Evolutionary conservation across 2,329 filamentous ascomycete species (phyloP).

Genomic region (Aspergillus flavus): DNA sequence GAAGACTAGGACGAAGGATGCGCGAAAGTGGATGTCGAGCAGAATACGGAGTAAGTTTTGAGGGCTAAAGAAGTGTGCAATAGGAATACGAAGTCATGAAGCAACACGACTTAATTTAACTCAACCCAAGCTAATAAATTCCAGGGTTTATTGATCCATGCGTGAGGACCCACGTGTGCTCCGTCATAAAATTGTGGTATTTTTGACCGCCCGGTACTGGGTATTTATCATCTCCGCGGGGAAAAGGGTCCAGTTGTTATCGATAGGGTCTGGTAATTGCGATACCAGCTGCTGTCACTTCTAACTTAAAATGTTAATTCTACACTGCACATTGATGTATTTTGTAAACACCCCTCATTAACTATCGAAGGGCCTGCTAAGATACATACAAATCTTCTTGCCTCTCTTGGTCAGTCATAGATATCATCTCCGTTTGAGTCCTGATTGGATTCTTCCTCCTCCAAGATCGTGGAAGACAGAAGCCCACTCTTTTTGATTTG

Average conservation of each 20-base stretch:
- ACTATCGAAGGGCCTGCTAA: background rate
- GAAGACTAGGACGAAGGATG: background rate
- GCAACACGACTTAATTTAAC: background rate
- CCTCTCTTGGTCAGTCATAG: background rate
- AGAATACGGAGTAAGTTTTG: background rate
- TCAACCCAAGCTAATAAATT: background rate
- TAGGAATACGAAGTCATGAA: background rate
- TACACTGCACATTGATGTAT: background rate
- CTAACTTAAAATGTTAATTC: background rate
- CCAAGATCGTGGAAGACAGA: conserved; percentile 31
- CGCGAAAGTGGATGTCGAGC: background rate
- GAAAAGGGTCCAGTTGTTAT: background rate
- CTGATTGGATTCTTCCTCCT: conserved; percentile 35
- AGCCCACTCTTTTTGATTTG: conserved; percentile 10
- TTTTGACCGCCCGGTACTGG: background rate
- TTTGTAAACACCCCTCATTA: background rate
- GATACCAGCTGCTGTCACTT: background rate
- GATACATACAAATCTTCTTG: background rate
- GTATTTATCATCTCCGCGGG: background rate
- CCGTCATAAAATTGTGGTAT: background rate
- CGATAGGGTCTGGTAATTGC: background rate
- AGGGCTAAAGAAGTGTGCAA: background rate
- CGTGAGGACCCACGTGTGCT: background rate
- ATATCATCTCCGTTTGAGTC: conserved; percentile 11
- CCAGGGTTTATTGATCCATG: background rate